Percentiles rank a stretch among this genome's conserved stretches.
These are phyloP conservation scores for Haplosporangium sp. DNA, from an alignment of 371 early-diverging fungal genomes.

Conservation along the genomic window DNA sequence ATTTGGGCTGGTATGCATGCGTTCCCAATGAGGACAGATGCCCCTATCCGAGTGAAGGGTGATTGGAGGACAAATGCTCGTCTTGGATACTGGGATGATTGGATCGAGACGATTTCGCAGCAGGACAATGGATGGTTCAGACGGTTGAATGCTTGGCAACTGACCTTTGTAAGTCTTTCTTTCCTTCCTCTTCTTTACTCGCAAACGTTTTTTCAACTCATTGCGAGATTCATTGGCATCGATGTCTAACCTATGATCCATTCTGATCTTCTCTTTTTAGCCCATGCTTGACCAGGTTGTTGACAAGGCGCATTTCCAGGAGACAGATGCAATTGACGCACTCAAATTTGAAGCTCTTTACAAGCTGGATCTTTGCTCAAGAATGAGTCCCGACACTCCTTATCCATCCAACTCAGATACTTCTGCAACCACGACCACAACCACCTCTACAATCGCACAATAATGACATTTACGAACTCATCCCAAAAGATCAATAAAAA, in stretches of 20 bases:
- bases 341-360: slow-evolving; percentile 37
- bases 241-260: background rate
- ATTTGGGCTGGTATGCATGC: slow-evolving; percentile 51
- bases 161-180: slow-evolving; percentile 41
- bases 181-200: no score
- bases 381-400: slow-evolving; percentile 12
- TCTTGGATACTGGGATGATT: slow-evolving; percentile 45
- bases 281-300: slow-evolving; percentile 35
- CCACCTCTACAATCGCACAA: no score
- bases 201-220: background rate
- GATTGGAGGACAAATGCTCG: slow-evolving; percentile 48
- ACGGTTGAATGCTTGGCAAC: slow-evolving; percentile 38
- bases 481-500: no score
- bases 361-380: slow-evolving; percentile 41
- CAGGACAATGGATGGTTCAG: slow-evolving; percentile 35
- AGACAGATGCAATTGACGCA: slow-evolving; percentile 47
- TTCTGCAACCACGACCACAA: no score
- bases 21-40: slow-evolving; percentile 43
- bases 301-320: slow-evolving; percentile 38
- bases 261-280: slow-evolving; percentile 8
- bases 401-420: slow-evolving; percentile 3
- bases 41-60: slow-evolving; percentile 26
- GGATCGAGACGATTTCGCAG: slow-evolving; percentile 31
- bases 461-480: no score
- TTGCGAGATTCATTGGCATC: background rate